Conservation (phyloP, 805 yeast species). For the Kodamaea leandrae region DNA sequence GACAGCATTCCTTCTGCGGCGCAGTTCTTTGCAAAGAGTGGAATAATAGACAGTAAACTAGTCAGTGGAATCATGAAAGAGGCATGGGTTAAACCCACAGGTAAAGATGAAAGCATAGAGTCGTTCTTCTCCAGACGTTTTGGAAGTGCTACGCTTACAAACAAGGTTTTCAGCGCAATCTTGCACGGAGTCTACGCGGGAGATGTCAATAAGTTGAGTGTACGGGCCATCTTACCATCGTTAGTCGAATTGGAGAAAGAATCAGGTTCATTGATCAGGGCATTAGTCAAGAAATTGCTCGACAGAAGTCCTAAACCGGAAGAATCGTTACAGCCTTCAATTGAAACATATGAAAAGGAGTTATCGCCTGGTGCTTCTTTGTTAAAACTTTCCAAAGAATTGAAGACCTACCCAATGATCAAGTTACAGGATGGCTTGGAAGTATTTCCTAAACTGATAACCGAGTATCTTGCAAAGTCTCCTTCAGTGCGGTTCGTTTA, state of each 20-base stretch:
- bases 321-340: slow-evolving; percentile 12
- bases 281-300: slow-evolving; percentile 37
- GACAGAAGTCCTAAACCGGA: background rate
- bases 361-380: slow-evolving; percentile 44
- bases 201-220: slow-evolving; percentile 65
- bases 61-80: slow-evolving; percentile 48
- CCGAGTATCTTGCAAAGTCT: slow-evolving; percentile 31
- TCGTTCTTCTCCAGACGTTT: slow-evolving; percentile 68
- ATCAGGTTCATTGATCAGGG: slow-evolving; percentile 56
- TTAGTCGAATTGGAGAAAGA: slow-evolving; percentile 57
- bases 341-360: slow-evolving; percentile 37
- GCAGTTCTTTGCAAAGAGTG: slow-evolving; percentile 36
- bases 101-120: slow-evolving; percentile 67
- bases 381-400: slow-evolving; percentile 26
- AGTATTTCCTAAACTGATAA: slow-evolving; percentile 46
- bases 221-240: slow-evolving; percentile 54
- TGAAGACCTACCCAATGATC: slow-evolving; percentile 62
- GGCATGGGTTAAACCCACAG: slow-evolving; percentile 38
- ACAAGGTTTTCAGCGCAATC: slow-evolving; percentile 72
- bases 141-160: slow-evolving; percentile 48
- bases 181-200: slow-evolving; percentile 86
- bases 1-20: slow-evolving; percentile 31
- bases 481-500: slow-evolving; percentile 43
- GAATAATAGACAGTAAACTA: slow-evolving; percentile 43
- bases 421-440: slow-evolving; percentile 57